Evolutionary conservation across 345 rosid genomes (phyloP), one percentile per base, ranked within the genome.

Genomic region (Erucastrum elatum): DNA sequence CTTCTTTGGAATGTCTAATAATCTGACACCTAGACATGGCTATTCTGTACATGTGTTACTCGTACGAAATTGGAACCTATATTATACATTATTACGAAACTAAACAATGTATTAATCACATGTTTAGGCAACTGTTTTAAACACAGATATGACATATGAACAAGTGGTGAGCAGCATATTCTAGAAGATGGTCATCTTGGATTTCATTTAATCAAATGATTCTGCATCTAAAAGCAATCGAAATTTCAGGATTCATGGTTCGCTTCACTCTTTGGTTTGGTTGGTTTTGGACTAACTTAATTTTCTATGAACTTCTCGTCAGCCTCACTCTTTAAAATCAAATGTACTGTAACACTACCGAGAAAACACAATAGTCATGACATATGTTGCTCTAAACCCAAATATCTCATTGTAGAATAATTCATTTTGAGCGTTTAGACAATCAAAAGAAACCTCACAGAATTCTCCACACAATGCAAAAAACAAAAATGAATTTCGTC

Each of bases 371-470:
- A 76, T 64, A 74, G 5, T 75, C 46, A 79, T 49, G 91, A 92
- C 89, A 91, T 80, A 82, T 81, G 75, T 53, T 25, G 78, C 74
- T 85, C 89, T 72, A 26, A 65, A 81, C 13, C 27, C 30, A 1
- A 80, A 82, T 81, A 46, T 72, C 82, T 88, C 86, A 63, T 31
- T 7, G 53, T 4, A 5, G 0, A 60, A 72, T 13, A 0, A 4
- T 0, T 80, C 12, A 8, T 58, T 78, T 11, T 3, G 2, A 2
- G 4, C 37, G 2, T 0, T 10, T 3, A 39, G 49, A 30, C n/a
- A 81, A 30, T 78, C 86, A 51, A 69, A 75, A 1, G 87, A 87
- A 88, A 87, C 82, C 90, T 87, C 63, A 86, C 3, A 80, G 31
- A 84, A 81, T 69, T 39, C 27, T 1, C 87, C 87, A 76, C 76